phyloP scores from a whole-genome alignment of 2,329 filamentous ascomycete genomes.

The Cadophora sp. region DNA sequence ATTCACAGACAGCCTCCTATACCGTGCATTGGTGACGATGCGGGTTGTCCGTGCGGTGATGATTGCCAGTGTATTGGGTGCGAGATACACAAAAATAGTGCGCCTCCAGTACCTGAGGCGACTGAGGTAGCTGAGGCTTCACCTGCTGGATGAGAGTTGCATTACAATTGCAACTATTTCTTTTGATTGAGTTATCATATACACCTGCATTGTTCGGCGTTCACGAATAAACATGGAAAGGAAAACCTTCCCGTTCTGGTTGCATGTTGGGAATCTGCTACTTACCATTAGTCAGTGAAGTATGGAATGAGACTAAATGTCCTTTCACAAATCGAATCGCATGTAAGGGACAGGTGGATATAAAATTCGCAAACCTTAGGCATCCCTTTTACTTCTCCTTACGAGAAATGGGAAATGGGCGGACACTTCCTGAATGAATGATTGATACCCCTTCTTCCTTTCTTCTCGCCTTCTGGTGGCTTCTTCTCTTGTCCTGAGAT shows the following conservation, averaged over 20 bases:
- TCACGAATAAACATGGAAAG: neutral
- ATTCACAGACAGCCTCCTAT: slow-evolving; percentile 52
- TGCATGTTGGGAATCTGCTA: neutral
- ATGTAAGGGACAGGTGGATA: slow-evolving; percentile 5
- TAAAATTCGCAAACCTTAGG: slow-evolving; percentile 5
- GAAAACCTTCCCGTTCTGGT: neutral
- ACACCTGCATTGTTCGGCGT: neutral
- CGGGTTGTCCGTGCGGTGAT: slow-evolving; percentile 62
- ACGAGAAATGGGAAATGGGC: neutral
- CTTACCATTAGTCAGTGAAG: neutral
- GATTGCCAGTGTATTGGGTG: slow-evolving; percentile 65
- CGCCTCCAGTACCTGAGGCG: neutral
- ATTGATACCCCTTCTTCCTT: slow-evolving; percentile 10
- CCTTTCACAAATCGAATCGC: neutral
- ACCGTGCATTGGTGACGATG: slow-evolving; percentile 49
- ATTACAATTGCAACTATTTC: no score
- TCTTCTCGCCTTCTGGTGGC: neutral
- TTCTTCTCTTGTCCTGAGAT: neutral
- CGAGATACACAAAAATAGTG: slow-evolving; percentile 52
- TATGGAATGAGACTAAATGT: neutral
- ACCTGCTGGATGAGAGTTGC: neutral
- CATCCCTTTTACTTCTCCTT: no score
- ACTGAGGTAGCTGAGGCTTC: neutral
- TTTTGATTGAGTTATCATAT: neutral
- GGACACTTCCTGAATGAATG: neutral